Evolutionary conservation across 768 basidiomycete species (phyloP), one percentile per base, ranked within the genome.

Genomic region (Arthromyces matolae): DNA sequence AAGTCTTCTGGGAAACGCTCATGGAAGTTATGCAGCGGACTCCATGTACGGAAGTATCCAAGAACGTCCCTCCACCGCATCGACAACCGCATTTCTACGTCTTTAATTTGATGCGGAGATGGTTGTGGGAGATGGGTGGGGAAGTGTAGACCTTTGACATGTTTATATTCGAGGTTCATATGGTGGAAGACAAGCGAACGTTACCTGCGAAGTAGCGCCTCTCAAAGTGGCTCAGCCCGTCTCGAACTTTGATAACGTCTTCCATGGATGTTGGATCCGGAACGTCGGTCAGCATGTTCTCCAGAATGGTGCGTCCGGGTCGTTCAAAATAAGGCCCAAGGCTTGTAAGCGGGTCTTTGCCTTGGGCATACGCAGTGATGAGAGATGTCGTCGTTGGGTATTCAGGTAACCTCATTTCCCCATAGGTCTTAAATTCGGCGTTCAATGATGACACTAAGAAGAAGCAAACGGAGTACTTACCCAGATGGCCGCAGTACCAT

Each of bases 241-340:
- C 63, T 5, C 67, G 67, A 20, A 42, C 40, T 29, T 52, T 46
- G 41, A 37, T 34, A 68, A 56, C 39, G 72, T 55, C 8, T 33
- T 43, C 45, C 36, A 52, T 51, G 16, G 55, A 50, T 0, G 54
- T 56, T 2, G 84, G 78, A 34, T 76, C 73, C 0, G 84, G 86
- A n/a, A 93, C 75, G 23, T 80, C 79, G 6, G 81, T 71, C 3
- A 93, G 76, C 58, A 88, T 80, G 5, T 73, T 73, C 47, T 88
- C 84, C 19, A 93, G 74, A 52, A 91, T 83, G 0, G 78, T 78
- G 10, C 91, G 75, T 13, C 91, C 91, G 0, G 91, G 90, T 24
- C 84, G 81, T 55, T 92, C 77, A 77, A 89, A 93, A 59, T 89
- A 78, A 1, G 81, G 77, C 1, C 89, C 89, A 5, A 89, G 61